Percentiles rank a stretch among this genome's conserved stretches.
Evolutionary conservation across 805 yeast genomes (phyloP).

Genomic region (Metschnikowia chrysomelidarum): DNA sequence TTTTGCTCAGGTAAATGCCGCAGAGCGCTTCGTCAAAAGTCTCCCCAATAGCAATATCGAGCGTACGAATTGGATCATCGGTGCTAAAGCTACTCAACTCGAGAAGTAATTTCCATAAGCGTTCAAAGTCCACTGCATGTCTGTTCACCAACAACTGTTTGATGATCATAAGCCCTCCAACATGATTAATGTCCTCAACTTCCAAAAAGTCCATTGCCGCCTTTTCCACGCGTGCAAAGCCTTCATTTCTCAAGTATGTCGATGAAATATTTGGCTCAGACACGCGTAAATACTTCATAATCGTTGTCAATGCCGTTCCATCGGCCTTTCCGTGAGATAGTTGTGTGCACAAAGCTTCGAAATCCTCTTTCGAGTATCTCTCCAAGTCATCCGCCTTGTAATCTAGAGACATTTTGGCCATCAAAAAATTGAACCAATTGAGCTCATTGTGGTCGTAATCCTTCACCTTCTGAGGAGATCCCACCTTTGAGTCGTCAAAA

Average conservation of each 20-base stretch:
- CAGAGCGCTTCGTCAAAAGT: conserved; percentile 29
- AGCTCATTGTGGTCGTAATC: conserved; percentile 33
- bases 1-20: conserved; percentile 26
- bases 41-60: conserved; percentile 28
- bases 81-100: conserved; percentile 16
- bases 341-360: conserved; percentile 17
- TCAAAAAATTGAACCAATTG: conserved; percentile 42
- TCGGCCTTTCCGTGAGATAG: conserved; percentile 9
- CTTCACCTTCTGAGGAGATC: conserved; percentile 36
- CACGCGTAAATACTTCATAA: conserved; percentile 21
- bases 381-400: conserved; percentile 15
- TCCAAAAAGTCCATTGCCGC: conserved; percentile 23
- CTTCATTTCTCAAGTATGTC: conserved; percentile 18
- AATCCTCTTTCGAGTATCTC: conserved; percentile 16
- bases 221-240: conserved; percentile 16
- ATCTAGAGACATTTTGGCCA: conserved; percentile 23
- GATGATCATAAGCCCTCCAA: conserved; percentile 34
- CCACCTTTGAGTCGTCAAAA: conserved; percentile 35
- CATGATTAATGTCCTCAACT: conserved; percentile 11
- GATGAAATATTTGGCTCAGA: conserved; percentile 16
- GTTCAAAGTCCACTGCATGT: conserved; percentile 17
- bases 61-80: conserved; percentile 17
- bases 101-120: conserved; percentile 27
- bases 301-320: conserved; percentile 15
- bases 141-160: conserved; percentile 36